Evolutionary conservation across 2,329 filamentous ascomycete species (phyloP), one percentile per base, ranked within the genome.

Genomic region (Pestalotiopsis sp.): DNA sequence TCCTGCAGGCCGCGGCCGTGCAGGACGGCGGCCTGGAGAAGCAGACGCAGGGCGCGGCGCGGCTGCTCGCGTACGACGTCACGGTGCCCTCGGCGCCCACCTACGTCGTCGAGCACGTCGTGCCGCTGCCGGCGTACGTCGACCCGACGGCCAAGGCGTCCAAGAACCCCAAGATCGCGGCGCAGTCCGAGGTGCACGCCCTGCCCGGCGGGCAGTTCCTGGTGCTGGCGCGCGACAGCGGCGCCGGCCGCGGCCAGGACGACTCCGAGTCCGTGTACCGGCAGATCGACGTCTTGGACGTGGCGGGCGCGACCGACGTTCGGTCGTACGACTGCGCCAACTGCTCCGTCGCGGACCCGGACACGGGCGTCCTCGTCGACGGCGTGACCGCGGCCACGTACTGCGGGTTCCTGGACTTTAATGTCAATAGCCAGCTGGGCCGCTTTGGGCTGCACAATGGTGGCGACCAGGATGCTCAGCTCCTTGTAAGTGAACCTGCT

Each of bases 391-490:
- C 89, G 0, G 90, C 89, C 0, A 81, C 81, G 38, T 91, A 92
- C 74, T 93, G 91, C 76, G 76, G 85, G 0, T 93, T 90, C 80
- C 75, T 93, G 40, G 89, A 93, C 74, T 91, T 87, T 77, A 94
- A 93, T 76, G 82, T 90, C 69, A 90, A 92, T 71, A 75, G 80
- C 1, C 85, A 93, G 79, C 82, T 94, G 25, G 85, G 83, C 52
- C 86, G 87, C 23, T 93, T 93, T 72, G 87, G 89, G 0, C 78
- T 92, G 4, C 90, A 91, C 73, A 93, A 93, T 73, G 91, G 91
- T 2, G 91, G 90, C 0, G 80, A 78, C 0, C 85, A 90, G 72
- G 86, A 92, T 74, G 74, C 79, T 0, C 80, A 78, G 0, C 78
- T 93, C 45, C 75, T 94, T 6, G 75, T 76, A 67, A 72, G 75